Conservation (phyloP, 2,329 filamentous ascomycete genomes). For the Pseudocercospora musae region DNA sequence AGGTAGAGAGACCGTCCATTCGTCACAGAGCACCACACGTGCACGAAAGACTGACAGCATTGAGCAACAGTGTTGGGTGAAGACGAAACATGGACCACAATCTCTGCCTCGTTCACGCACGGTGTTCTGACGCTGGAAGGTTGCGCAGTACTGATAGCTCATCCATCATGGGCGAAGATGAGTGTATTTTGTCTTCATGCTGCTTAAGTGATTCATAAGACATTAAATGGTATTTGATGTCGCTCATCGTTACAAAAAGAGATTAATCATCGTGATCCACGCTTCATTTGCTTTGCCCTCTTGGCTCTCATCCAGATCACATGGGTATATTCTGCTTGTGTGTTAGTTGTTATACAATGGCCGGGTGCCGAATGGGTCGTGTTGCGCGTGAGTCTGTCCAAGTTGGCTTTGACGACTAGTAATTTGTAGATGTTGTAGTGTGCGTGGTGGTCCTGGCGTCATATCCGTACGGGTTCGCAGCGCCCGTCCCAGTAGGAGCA, state of each 20-base stretch:
- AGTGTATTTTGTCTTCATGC: too few species aligned
- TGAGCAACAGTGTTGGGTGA: too few species aligned
- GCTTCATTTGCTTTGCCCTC: neutral
- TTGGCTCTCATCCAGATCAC: neutral
- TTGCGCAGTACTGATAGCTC: too few species aligned
- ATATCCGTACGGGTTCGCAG: conserved; percentile 40
- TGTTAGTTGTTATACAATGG: neutral
- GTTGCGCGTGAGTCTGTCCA: neutral
- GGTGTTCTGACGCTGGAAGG: neutral
- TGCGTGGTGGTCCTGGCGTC: conserved; percentile 31
- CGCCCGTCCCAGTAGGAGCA: conserved; percentile 40
- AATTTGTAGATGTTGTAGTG: conserved; percentile 31
- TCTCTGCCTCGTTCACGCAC: neutral
- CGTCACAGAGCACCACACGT: neutral
- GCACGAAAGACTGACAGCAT: neutral
- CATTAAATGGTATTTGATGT: neutral
- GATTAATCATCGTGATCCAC: neutral
- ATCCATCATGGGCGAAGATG: too few species aligned
- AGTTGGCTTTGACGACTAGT: conserved; percentile 17
- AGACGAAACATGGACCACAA: neutral
- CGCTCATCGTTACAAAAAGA: neutral
- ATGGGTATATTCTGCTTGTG: neutral
- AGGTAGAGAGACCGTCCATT: neutral
- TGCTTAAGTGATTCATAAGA: neutral
- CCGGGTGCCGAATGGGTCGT: neutral